Evolutionary conservation across 192 early-diverging fungal species (phyloP), one percentile per base, ranked within the genome.

Genomic region (Powellomyces hirtus): DNA sequence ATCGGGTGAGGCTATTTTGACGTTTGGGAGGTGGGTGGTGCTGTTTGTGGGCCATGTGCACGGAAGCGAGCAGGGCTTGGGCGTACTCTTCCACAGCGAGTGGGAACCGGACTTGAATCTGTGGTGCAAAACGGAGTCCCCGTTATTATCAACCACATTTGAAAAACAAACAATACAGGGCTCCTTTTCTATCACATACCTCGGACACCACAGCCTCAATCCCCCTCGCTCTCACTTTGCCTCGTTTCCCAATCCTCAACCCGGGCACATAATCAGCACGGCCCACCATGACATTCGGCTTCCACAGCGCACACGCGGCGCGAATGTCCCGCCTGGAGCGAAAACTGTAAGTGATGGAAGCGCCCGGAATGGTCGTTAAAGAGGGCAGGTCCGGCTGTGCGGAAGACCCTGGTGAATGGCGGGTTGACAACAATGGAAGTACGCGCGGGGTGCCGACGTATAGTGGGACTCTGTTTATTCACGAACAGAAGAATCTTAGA

Each of bases 381-480:
- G 67, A 14, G 20, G 46, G 16, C 1, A 56, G 27, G 4, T 31
- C 16, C 7, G 53, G 29, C 33, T 16, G 18, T 16, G 29, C 78
- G 14, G 46, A 49, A n/a, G 14, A 8, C 29, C 29, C 53, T 31
- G 59, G 38, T 31, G 42, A 59, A 8, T 61, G 29, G 5, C 49
- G 26, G 4, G 66, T 38, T 20, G 73, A 52, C 8, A 83, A 44
- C 65, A 84, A 77, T 1, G 77, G 59, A 8, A 84, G 64, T 31
- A 78, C 60, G 4, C 79, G 66, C 8, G 78, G 78, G 1, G 72
- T 72, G 36, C 82, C 78, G 26, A 33, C 13, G 56, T 75, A 84
- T 16, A 84, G 58, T 1, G 78, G 79, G 3, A 68, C 53, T 20
- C 77, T 79, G 40, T 8, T 6, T 24, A 38, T 8, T 22, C 36